Percentiles rank a stretch among this genome's conserved stretches.
Evolutionary conservation across 371 early-diverging fungal genomes (phyloP).

Genomic region (Rhizopus stolonifer): DNA sequence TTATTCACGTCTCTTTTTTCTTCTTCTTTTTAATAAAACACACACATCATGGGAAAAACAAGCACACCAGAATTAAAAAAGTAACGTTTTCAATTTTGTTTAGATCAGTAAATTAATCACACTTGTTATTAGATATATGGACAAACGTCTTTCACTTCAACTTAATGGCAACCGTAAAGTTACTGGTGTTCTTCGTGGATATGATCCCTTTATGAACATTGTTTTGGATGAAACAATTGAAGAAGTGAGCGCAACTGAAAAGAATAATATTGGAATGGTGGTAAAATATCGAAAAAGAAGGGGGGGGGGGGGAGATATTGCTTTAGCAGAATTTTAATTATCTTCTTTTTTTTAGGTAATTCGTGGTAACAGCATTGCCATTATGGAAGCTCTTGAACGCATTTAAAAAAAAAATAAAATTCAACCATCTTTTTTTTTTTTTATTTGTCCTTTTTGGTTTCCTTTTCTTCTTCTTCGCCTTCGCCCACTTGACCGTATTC

Average conservation of each 20-base stretch:
- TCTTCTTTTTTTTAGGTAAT: conserved; percentile 85
- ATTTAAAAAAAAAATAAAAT: conserved; percentile 46
- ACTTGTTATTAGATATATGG: conserved; percentile 80
- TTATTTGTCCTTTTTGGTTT: conserved; percentile 39
- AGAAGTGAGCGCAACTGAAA: conserved; percentile 70
- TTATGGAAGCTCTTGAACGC: conserved; percentile 90
- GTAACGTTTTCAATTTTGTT: conserved; percentile 36
- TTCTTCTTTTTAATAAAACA: conserved; percentile 4
- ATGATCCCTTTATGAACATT: conserved; percentile 98
- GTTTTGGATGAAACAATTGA: conserved; percentile 95
- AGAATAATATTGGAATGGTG: conserved; percentile 81
- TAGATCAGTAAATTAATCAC: background rate
- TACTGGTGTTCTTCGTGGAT: conserved; percentile 93
- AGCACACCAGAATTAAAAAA: conserved; percentile 82
- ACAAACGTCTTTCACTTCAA: conserved; percentile 89
- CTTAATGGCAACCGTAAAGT: conserved; percentile 92
- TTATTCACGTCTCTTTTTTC: background rate
- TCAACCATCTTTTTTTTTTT: background rate
- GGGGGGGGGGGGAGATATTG: too few relatives aligned
- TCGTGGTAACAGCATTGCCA: conserved; percentile 91
- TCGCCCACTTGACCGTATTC: conserved; percentile 89
- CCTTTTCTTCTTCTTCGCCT: conserved; percentile 16
- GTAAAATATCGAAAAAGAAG: conserved; percentile 49
- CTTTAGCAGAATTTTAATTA: background rate
- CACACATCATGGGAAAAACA: conserved; percentile 62